Evolutionary conservation across 2,329 filamentous ascomycete species (phyloP), one percentile per base, ranked within the genome.

Genomic region (Penicillium griseofulvum): DNA sequence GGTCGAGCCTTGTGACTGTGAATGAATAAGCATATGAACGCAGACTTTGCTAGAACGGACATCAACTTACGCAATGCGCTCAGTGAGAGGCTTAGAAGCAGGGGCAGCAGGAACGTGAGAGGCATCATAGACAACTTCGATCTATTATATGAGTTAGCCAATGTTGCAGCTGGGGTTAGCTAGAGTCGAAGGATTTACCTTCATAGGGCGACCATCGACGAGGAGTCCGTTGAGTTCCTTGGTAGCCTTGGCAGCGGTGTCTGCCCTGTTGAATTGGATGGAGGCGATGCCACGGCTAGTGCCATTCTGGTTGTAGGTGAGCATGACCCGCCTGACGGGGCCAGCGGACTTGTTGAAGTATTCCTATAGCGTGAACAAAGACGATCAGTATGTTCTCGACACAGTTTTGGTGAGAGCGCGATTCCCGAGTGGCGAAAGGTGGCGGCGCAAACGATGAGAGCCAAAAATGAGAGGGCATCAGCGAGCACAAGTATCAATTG

Each of bases 241-340:
- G 66, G 91, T 89, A 58, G 94, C 94, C 77, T 91, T 90, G 71
- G 85, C 85, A 63, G 93, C 94, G 62, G 89, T 89, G 65, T 91
- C 90, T 26, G 87, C 78, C 69, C 90, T 90, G 74, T 77, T 78
- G 80, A 99, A 99, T 61, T 87, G 87, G 66, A 99, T 89, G 52
- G 91, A 94, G 67, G 92, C 92, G 71, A 93, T 90, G 64, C 94
- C 94, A 71, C 91, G 90, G 82, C 92, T 97, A 65, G 87, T 85
- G 62, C 93, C 93, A 72, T 90, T 91, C 62, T 93, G 90, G 68
- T 93, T 94, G 78, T 99, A 99, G 49, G 90, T 91, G 68, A 99
- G 82, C 66, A 94, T 87, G 62, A 95, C 90, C 76, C 84, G 88
- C 83, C 95, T 97, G 77, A 97, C 90, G 61, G 89, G 85, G 65